Base-by-base conservation (phyloP, 208 protist genomes). In the Borovskyia barvae region DNA sequence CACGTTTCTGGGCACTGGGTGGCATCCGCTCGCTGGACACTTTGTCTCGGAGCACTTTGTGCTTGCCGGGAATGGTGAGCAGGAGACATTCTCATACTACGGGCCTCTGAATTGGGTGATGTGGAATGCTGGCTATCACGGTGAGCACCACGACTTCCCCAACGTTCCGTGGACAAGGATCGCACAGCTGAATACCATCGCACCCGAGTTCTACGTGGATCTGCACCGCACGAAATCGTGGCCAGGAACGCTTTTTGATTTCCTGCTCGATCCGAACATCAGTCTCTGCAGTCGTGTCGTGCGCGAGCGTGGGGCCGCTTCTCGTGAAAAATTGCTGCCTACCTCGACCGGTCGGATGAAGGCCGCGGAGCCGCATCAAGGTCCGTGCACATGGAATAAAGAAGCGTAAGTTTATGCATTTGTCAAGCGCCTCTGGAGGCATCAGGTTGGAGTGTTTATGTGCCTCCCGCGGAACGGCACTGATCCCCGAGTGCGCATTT, bases 71-170 rank as follows among this genome's bases (percentile, higher is more conserved):
- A 58, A 81, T 9, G 79, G 89, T 25, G 72, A 67, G n/a, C 77
- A 93, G 55, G 93, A 99, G 77, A 98, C 97, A 8, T 98, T 97
- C 65, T 98, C 94, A 5, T 99, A 99, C 71, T 98, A 99, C 75
- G 97, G 97, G 20, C 61, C 70, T 6, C 64, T 94, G 15, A 98
- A 98, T 76, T 82, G 51, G 47, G 28, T 98, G 20, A 77, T 70
- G 51, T 98, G 94, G 74, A 98, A 97, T 60, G 89, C 93, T 1
- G 94, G 97, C 15, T 98, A 99, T 76, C 97, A 99, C 72, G 96
- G 97, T 28, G 96, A 99, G 80, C 97, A 99, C 74, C 97, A 99
- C 67, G 97, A 99, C 71, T 98, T 99, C 61, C 93, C 95, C n/a
- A 87, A 92, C 62, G 87, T 99, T 54, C 85, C 96, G 22, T 96